These are phyloP conservation scores for Antrodiella citrinella DNA, from an alignment of 768 basidiomycete species.

Conservation along the genomic window DNA sequence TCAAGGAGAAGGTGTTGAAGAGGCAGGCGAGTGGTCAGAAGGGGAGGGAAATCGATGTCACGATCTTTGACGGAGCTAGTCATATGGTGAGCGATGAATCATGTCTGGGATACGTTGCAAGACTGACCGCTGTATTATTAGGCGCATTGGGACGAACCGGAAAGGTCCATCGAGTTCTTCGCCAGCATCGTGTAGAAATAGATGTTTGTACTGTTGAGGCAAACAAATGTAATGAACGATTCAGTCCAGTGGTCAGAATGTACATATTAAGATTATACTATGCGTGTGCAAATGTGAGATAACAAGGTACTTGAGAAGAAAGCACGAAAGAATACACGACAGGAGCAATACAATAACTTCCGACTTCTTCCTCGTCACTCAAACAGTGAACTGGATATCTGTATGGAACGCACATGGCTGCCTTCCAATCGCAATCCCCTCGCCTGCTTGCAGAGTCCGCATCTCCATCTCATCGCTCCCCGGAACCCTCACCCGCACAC, in stretches of 20 bases:
- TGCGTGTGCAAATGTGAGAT: too few relatives aligned
- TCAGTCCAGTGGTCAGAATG: too few relatives aligned
- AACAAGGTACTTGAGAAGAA: too few relatives aligned
- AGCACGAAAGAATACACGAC: too few relatives aligned
- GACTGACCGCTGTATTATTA: too few relatives aligned
- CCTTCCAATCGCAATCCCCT: constrained; percentile 26
- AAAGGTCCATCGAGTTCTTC: background rate
- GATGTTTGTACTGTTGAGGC: too few relatives aligned
- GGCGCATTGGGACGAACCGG: background rate
- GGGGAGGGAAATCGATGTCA: background rate
- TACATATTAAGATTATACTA: too few relatives aligned
- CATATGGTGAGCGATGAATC: background rate
- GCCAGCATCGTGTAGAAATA: background rate
- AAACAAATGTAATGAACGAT: too few relatives aligned
- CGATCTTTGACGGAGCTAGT: background rate
- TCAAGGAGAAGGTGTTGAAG: background rate
- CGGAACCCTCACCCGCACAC: constrained; percentile 34
- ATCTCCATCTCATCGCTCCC: constrained; percentile 14
- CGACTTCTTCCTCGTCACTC: too few relatives aligned
- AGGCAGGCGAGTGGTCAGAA: background rate
- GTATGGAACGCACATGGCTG: constrained; percentile 27
- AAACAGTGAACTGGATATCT: constrained; percentile 1
- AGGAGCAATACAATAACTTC: too few relatives aligned
- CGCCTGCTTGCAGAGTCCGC: constrained; percentile 17
- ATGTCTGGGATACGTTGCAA: too few relatives aligned